Conservation (phyloP, 2,329 filamentous ascomycete species). For the Penicillium sp. region DNA sequence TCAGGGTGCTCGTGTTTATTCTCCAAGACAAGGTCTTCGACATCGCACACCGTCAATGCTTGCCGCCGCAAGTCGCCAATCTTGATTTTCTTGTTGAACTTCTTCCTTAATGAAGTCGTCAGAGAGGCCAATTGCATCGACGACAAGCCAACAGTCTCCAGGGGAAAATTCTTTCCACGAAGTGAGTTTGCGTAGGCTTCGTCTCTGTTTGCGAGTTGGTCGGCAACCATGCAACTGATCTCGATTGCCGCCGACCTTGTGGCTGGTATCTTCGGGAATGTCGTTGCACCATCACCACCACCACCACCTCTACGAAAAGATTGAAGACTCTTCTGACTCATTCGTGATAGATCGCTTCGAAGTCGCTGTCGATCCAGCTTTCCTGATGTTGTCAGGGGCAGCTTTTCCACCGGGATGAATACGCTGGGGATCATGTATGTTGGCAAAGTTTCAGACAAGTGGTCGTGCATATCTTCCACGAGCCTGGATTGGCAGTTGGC, state of each 20-base stretch:
- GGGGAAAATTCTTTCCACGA: constrained; percentile 1
- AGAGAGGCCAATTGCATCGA: constrained; percentile 1
- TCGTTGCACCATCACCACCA: background rate
- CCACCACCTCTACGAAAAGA: background rate
- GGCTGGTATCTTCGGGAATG: background rate
- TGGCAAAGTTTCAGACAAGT: background rate
- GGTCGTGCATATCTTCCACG: background rate
- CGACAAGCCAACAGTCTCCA: background rate
- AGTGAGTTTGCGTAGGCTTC: background rate
- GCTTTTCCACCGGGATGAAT: background rate
- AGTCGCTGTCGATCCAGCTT: background rate
- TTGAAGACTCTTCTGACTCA: background rate
- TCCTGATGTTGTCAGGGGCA: background rate
- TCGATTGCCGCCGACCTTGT: background rate
- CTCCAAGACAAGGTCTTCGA: background rate
- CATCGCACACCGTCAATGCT: background rate
- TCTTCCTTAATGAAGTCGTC: background rate
- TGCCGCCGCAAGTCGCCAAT: background rate
- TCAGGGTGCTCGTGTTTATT: background rate
- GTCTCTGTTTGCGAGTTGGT: background rate
- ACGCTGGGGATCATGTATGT: constrained; percentile 3
- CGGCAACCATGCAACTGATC: background rate
- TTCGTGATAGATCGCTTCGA: background rate
- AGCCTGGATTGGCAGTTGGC: background rate
- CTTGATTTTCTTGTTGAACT: background rate